A percentile compares a stretch with the other conserved stretches of the same genome.
Evolutionary conservation across 2,329 filamentous ascomycete genomes (phyloP).

Genomic region (Graphilbum fragrans): DNA sequence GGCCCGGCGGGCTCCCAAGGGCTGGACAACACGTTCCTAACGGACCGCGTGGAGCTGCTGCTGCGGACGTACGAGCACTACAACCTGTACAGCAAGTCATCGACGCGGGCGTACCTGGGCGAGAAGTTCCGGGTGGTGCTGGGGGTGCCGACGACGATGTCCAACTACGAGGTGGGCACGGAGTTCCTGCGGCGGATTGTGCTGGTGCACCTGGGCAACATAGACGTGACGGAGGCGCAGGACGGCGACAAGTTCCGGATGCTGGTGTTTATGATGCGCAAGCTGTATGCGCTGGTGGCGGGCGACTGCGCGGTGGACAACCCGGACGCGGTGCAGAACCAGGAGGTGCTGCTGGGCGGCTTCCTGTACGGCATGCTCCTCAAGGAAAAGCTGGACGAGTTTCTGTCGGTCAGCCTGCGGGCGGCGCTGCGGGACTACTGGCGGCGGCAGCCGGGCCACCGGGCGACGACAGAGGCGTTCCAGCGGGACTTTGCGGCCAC

Average conservation of each 20-base stretch:
- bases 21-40: slow-evolving; percentile 80
- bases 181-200: slow-evolving; percentile 87
- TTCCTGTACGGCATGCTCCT: slow-evolving; percentile 92
- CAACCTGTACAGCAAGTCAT: slow-evolving; percentile 65
- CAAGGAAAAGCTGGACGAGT: slow-evolving; percentile 89
- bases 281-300: slow-evolving; percentile 84
- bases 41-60: slow-evolving; percentile 84
- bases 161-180: slow-evolving; percentile 78
- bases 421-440: slow-evolving; percentile 43
- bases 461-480: slow-evolving; percentile 70
- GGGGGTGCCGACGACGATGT: slow-evolving; percentile 70
- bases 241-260: slow-evolving; percentile 89
- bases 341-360: slow-evolving; percentile 86
- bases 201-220: slow-evolving; percentile 79
- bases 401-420: slow-evolving; percentile 48
- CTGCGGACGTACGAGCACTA: slow-evolving; percentile 91
- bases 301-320: slow-evolving; percentile 92
- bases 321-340: slow-evolving; percentile 90
- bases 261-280: slow-evolving; percentile 90
- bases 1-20: slow-evolving; percentile 66
- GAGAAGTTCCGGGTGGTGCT: slow-evolving; percentile 85
- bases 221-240: slow-evolving; percentile 71
- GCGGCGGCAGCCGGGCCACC: slow-evolving; percentile 44
- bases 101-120: slow-evolving; percentile 78
- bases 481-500: slow-evolving; percentile 64